Base-by-base conservation (phyloP, 495 filamentous ascomycete genomes). In the Halenospora varia region DNA sequence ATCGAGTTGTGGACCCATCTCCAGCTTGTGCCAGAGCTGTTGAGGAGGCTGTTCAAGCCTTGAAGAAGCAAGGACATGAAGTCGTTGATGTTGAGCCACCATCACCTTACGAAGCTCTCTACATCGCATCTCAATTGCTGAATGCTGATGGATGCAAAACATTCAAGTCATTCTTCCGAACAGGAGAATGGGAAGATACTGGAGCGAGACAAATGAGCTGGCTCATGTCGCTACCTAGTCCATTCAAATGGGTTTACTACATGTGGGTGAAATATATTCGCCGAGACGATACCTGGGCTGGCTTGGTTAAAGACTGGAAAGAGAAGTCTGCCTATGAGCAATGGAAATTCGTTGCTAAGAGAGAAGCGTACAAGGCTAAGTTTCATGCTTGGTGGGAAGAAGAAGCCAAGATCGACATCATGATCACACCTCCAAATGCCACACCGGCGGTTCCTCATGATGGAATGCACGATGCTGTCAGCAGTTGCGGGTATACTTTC, bases 401-500 rank as follows among this genome's bases (percentile, higher is more conserved):
- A 29, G 76, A 81, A 51, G 75, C 76, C 40, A 75, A 83, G 52
- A 76, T 89, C 57, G 94, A 97, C 65, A 86, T 93, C 54, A 78
- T 97, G 26, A 67, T 97, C 15, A 86, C 88, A 25, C 88, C 88
- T n/a, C 88, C 85, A 2, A 96, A 97, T 70, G 90, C 93, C 0
- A 92, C 90, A 15, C 93, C 94, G 0, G 94, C 93, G 10, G 82
- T 96, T 15, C 92, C 91, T 1, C 90, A 93, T 68, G 82, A 86
- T 44, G 93, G 84, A 3, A 96, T 96, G 90, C 82, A 82, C 60
- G 82, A 90, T 57, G 90, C 89, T 0, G 89, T 96, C 41, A 87
- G 85, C 53, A 89, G 85, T 41, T 98, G 94, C 64, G 92, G 92
- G 2, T 97, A 98, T 69, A 97, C 93, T 0, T 96, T 98, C 68